Evolutionary conservation across 2,329 filamentous ascomycete genomes (phyloP), one percentile per base, ranked within the genome.

Genomic region (Colletotrichum gloeosporioides): DNA sequence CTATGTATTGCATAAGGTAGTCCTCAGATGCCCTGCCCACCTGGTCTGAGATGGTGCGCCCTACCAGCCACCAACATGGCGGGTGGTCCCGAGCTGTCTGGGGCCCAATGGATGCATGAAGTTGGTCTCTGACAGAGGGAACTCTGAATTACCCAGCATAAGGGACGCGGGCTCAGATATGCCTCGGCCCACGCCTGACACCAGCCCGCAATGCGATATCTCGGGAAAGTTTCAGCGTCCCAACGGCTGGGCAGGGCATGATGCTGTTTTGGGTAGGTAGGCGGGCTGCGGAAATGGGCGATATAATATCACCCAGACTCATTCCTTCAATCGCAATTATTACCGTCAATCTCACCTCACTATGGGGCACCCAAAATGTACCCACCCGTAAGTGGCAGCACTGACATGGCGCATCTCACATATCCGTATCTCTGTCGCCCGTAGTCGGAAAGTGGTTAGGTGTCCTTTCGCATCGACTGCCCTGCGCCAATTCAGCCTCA

Each of bases 401-500:
- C 18, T 16, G 31, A 39, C 36, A 39, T 55, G 63, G 73, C 32
- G 31, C 55, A 34, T 36, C 59, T 39, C 62, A 18, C 36, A 39
- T 39, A 39, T 39, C 36, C 16, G 36, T 39, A 44, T 13, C 31
- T 39, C 29, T 63, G 36, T 36, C 29, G 66, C 29, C 31, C 69
- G 57, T 76, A 44, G 36, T 39, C 36, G 36, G 27, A 69, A 76
- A 69, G 27, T 71, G 75, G 49, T 36, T 65, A 77, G 71, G 65
- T 77, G 71, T 77, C 71, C 71, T 77, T 70, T 70, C 36, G 59
- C 31, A 61, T 69, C 64, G 44, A 53, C 69, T 53, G 69, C 69
- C 65, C 69, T 53, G 71, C 55, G 44, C 55, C 69, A 22, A 59
- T 34, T 69, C 57, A 64, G 69, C 63, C 69, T 73, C 73, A 64